These are phyloP conservation scores for Cercis canadensis DNA, from an alignment of 306 rosid species.

Conservation along the genomic window DNA sequence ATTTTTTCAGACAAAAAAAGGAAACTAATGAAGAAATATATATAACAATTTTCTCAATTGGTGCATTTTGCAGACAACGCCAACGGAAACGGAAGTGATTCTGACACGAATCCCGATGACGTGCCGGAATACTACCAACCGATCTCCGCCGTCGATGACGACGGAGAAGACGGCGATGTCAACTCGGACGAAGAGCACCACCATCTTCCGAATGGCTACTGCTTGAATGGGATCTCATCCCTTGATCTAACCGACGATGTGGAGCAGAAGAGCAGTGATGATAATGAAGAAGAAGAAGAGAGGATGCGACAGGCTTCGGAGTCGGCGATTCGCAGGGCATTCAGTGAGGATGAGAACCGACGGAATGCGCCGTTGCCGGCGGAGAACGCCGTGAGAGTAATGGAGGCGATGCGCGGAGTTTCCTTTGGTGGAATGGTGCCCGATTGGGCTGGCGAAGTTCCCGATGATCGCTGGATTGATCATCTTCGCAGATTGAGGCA, in stretches of 20 bases:
- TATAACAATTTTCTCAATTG: slow-evolving; percentile 9
- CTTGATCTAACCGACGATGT: slow-evolving; percentile 55
- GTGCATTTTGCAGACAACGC: slow-evolving; percentile 45
- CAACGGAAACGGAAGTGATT: slow-evolving; percentile 78
- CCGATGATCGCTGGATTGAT: slow-evolving; percentile 78
- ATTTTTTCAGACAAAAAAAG: no score
- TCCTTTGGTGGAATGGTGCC: slow-evolving; percentile 73
- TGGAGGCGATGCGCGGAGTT: slow-evolving; percentile 88
- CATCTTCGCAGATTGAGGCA: slow-evolving; percentile 62
- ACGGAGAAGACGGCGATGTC: slow-evolving; percentile 41
- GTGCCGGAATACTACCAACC: slow-evolving; percentile 74
- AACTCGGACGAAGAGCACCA: slow-evolving; percentile 53
- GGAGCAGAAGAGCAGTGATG: slow-evolving; percentile 48
- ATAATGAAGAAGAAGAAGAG: slow-evolving; percentile 48
- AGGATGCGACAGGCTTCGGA: slow-evolving; percentile 49
- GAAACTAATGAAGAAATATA: no score
- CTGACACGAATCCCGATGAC: slow-evolving; percentile 68
- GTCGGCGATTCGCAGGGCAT: slow-evolving; percentile 61
- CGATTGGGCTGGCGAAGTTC: slow-evolving; percentile 64
- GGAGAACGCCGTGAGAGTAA: slow-evolving; percentile 78
- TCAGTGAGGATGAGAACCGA: slow-evolving; percentile 75
- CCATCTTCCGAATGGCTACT: slow-evolving; percentile 54
- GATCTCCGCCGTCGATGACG: slow-evolving; percentile 60
- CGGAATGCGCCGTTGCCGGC: slow-evolving; percentile 71
- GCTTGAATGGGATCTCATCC: slow-evolving; percentile 59